Base-by-base conservation (phyloP, 2,329 filamentous ascomycete genomes). In the Thielaviopsis populi region DNA sequence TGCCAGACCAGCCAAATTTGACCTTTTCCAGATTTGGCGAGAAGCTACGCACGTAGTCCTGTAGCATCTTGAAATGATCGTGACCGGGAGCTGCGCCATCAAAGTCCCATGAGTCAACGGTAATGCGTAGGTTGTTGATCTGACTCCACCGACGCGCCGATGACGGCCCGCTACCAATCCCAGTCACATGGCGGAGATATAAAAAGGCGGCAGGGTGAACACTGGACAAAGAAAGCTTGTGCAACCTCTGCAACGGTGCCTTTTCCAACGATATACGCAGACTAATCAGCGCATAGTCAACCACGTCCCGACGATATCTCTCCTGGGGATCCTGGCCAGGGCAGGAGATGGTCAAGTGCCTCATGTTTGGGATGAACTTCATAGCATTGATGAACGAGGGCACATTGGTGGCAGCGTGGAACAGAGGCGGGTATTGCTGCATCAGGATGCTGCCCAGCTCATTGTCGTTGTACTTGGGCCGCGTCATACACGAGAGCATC, bases 281-380 rank as follows among this genome's bases (percentile, higher is more conserved):
- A 68, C 89, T 94, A 71, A 95, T 90, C 67, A 96, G 83, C 3
- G 89, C 89, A 71, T 94, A 95, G 78, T 95, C 91, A 66, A 95
- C 88, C 59, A 86, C 84, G 72, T 84, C 85, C 59, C 89, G 82
- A 43, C 89, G 82, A 71, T 91, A 89, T 54, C 86, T 79, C 72
- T 89, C 84, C 43, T 79, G 76, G 17, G 83, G 77, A 66, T 84
- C 78, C 72, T 91, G 87, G 43, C 84, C 86, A 4, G 88, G 88
- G 69, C 89, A 94, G 66, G 83, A 84, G 71, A 95, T 81, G 59
- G 82, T 86, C 66, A 96, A 78, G 72, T 92, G 88, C 56, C 82
- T 78, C 69, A 96, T 77, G 69, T 86, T 87, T 65, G 82, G 76
- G 70, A 95, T 73, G 67, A 84, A 77, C 42, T 80, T 81, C 71